Evolutionary conservation across 495 filamentous ascomycete species (phyloP).

Genomic region (Penicillium coffeae): DNA sequence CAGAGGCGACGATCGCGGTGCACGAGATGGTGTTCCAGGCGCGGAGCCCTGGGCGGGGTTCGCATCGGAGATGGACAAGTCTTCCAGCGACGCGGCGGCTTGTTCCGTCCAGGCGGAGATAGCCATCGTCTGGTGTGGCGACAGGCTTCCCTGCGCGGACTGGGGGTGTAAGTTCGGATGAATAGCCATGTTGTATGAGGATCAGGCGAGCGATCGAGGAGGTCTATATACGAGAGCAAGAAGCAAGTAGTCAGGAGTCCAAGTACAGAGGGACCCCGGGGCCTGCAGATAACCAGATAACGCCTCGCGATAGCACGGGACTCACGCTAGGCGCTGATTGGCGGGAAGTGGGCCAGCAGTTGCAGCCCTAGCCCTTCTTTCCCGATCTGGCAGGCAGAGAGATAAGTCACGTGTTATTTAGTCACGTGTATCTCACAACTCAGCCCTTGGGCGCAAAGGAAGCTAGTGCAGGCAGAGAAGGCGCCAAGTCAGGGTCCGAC

Average conservation of each 20-base stretch:
- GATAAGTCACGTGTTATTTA: constrained; percentile 1
- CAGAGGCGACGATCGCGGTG: constrained; percentile 6
- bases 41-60: constrained; percentile 9
- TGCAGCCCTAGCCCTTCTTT: constrained; percentile 21
- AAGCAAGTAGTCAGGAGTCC: constrained; percentile 6
- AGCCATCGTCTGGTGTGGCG: constrained; percentile 42
- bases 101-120: constrained; percentile 54
- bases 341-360: constrained; percentile 8
- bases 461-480: too few relatives aligned
- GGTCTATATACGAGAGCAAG: constrained; percentile 1
- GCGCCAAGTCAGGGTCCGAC: too few relatives aligned
- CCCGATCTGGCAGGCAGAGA: constrained; percentile 2
- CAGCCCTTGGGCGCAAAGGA: too few relatives aligned
- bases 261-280: not conserved
- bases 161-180: constrained; percentile 34
- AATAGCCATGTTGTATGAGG: constrained; percentile 35
- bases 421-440: too few relatives aligned
- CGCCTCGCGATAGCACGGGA: constrained; percentile 19
- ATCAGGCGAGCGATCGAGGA: not conserved
- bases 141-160: constrained; percentile 26
- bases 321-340: constrained; percentile 15
- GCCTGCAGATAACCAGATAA: constrained; percentile 21
- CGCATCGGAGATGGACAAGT: constrained; percentile 38
- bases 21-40: constrained; percentile 23
- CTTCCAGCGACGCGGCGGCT: constrained; percentile 40